Conservation (phyloP, 345 rosid genomes). For the Toxicodendron radicans region DNA sequence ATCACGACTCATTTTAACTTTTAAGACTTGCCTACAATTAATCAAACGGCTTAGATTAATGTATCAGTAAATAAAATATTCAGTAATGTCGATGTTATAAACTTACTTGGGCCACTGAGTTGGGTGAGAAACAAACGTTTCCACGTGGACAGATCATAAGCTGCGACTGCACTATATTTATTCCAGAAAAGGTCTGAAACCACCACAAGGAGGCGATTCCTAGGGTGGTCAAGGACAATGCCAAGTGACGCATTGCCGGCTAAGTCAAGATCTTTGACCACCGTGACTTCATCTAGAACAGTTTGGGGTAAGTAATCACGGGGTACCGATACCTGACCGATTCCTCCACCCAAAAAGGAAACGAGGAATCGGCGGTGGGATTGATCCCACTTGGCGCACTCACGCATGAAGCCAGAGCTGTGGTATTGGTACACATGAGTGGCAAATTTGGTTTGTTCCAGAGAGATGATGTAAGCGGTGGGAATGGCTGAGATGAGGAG, state of each 20-base stretch:
- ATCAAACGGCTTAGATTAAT: neutral
- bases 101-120: constrained; percentile 61
- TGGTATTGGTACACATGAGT: constrained; percentile 72
- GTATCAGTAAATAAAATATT: neutral
- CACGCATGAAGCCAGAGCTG: constrained; percentile 72
- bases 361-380: constrained; percentile 66
- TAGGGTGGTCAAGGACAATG: constrained; percentile 52
- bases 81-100: too few species aligned
- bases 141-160: constrained; percentile 88
- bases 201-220: constrained; percentile 75
- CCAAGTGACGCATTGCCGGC: constrained; percentile 78
- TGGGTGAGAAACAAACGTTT: constrained; percentile 62
- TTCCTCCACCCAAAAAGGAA: constrained; percentile 74
- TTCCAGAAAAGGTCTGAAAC: constrained; percentile 59
- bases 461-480: constrained; percentile 57
- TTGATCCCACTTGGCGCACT: constrained; percentile 92
- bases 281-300: constrained; percentile 49
- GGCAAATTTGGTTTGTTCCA: constrained; percentile 51
- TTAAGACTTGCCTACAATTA: neutral
- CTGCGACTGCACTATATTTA: constrained; percentile 59
- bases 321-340: constrained; percentile 66
- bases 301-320: constrained; percentile 18
- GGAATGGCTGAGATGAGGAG: constrained; percentile 69
- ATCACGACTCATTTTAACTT: too few species aligned
- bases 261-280: constrained; percentile 70